phyloP scores from a whole-genome alignment of 768 basidiomycete species.

The Mycena albidolilacea region DNA sequence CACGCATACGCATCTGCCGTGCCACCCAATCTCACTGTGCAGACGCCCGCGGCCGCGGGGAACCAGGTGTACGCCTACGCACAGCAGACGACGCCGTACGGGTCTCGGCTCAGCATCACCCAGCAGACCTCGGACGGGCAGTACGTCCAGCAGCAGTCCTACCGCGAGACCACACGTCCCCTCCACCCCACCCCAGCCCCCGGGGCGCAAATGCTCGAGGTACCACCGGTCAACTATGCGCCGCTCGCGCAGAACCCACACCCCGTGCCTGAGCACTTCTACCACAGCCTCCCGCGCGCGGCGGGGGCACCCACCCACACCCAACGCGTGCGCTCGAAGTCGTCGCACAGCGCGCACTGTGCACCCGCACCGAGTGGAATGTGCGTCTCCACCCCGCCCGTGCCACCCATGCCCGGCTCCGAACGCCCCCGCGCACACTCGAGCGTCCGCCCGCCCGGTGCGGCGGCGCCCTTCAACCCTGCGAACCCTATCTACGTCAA shows the following conservation, averaged over 20 bases:
- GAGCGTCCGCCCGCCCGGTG: slow-evolving; percentile 22
- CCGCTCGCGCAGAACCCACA: slow-evolving; percentile 34
- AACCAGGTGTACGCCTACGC: slow-evolving; percentile 18
- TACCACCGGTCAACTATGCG: slow-evolving; percentile 17
- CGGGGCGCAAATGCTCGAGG: slow-evolving; percentile 22
- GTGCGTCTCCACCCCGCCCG: neutral
- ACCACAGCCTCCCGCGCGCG: neutral
- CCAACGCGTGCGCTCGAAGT: slow-evolving; percentile 25
- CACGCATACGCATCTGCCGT: neutral
- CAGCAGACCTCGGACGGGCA: slow-evolving; percentile 23
- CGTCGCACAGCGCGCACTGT: slow-evolving; percentile 4
- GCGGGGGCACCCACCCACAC: neutral
- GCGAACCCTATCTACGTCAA: slow-evolving; percentile 21
- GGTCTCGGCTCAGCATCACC: slow-evolving; percentile 23
- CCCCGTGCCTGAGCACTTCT: slow-evolving; percentile 16
- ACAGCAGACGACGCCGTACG: slow-evolving; percentile 20
- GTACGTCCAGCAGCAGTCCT: slow-evolving; percentile 28
- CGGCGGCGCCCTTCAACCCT: slow-evolving; percentile 25
- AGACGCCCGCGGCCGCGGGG: neutral
- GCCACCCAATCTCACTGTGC: neutral
- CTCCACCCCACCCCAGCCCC: neutral
- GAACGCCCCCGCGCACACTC: slow-evolving; percentile 16
- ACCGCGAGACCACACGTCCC: slow-evolving; percentile 7
- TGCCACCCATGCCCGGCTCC: slow-evolving; percentile 20
- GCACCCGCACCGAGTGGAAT: neutral